A percentile compares a stretch with the other conserved stretches of the same genome.
Evolutionary conservation across 768 basidiomycete genomes (phyloP).

Genomic region (Amanita jacksonii): DNA sequence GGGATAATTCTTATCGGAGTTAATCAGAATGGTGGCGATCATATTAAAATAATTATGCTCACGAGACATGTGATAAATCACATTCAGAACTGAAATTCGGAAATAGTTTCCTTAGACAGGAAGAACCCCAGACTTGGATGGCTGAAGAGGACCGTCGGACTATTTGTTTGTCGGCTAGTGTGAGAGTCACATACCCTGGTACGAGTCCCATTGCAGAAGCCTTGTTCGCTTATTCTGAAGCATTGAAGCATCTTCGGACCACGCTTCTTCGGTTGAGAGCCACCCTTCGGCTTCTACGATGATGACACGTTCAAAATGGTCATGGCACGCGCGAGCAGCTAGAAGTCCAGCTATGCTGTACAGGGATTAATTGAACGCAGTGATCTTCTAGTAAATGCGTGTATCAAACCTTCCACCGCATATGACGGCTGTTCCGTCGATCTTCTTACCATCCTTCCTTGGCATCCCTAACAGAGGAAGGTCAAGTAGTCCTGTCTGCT

Average conservation of each 20-base stretch:
- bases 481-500: not conserved
- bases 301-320: conserved; percentile 23
- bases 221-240: conserved; percentile 13
- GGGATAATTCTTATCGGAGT: conserved; percentile 12
- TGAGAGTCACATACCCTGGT: conserved; percentile 11
- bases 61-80: not conserved
- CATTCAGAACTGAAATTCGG: not conserved
- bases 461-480: not conserved
- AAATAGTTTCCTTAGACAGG: not conserved
- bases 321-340: conserved; percentile 21
- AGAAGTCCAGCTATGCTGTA: conserved; percentile 22
- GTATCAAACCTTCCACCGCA: not conserved
- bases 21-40: too few species aligned
- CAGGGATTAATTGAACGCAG: not conserved
- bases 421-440: not conserved
- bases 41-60: too few species aligned
- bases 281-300: conserved; percentile 24
- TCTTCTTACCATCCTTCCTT: not conserved
- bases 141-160: too few species aligned
- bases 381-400: not conserved
- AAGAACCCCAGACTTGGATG: not conserved
- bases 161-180: too few species aligned
- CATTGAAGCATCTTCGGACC: conserved; percentile 13
- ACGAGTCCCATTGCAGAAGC: conserved; percentile 19
- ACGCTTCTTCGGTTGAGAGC: conserved; percentile 15